These are phyloP conservation scores for Monosporascus sp. DNA, from an alignment of 2,329 filamentous ascomycete species.

Conservation along the genomic window DNA sequence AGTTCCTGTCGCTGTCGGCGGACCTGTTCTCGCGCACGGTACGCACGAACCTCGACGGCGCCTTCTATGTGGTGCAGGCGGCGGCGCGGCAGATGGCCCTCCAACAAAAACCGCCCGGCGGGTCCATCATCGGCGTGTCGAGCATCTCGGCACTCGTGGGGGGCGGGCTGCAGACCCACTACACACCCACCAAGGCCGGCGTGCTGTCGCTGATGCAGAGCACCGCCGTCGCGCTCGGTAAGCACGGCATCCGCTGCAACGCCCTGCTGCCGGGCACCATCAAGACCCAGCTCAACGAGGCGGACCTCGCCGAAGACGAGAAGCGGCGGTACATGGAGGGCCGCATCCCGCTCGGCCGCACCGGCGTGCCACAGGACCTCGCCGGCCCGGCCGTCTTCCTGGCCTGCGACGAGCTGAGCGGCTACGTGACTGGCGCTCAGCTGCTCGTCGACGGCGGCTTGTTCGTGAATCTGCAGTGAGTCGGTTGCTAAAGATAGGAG, in stretches of 20 bases:
- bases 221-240: constrained; percentile 70
- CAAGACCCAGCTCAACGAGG: constrained; percentile 77
- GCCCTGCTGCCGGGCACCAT: constrained; percentile 80
- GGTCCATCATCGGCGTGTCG: constrained; percentile 72
- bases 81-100: constrained; percentile 76
- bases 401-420: constrained; percentile 70
- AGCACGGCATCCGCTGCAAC: constrained; percentile 74
- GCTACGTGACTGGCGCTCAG: constrained; percentile 78
- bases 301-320: constrained; percentile 65
- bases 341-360: constrained; percentile 70
- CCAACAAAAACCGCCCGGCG: constrained; percentile 57
- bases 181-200: constrained; percentile 84
- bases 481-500: no score
- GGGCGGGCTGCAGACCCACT: constrained; percentile 74
- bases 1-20: constrained; percentile 70
- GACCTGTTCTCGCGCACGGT: constrained; percentile 68
- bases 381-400: constrained; percentile 82
- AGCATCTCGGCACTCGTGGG: constrained; percentile 73
- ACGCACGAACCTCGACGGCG: constrained; percentile 75
- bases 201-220: constrained; percentile 79
- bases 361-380: constrained; percentile 68
- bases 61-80: constrained; percentile 84
- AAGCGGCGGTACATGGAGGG: constrained; percentile 77
- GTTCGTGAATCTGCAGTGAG: constrained; percentile 80
- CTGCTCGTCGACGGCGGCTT: constrained; percentile 81